Percentiles rank a stretch among this genome's conserved stretches.
These are phyloP conservation scores for Pachysandra terminalis DNA, from an alignment of 164 flowering plant genomes.

Conservation along the genomic window DNA sequence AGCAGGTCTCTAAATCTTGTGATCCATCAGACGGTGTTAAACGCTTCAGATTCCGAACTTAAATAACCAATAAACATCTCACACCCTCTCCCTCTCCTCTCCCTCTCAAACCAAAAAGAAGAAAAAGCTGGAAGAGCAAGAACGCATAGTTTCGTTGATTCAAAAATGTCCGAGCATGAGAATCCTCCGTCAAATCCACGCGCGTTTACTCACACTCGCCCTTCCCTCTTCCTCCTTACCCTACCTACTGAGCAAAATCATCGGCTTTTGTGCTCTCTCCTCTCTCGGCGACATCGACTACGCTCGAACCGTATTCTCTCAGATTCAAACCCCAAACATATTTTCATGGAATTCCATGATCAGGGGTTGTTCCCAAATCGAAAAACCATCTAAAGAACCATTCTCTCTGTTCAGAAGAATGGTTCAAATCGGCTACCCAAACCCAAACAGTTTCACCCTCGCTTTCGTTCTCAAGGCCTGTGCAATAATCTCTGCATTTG, in stretches of 20 bases:
- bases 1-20: too few species aligned
- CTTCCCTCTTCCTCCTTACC: slow-evolving; percentile 24
- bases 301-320: slow-evolving; percentile 31
- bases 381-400: slow-evolving; percentile 37
- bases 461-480: slow-evolving; percentile 54
- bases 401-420: slow-evolving; percentile 30
- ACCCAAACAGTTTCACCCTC: slow-evolving; percentile 44
- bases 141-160: slow-evolving; percentile 26
- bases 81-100: too few species aligned
- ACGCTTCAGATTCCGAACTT: too few species aligned
- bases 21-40: too few species aligned
- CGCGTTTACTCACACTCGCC: slow-evolving; percentile 26
- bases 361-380: slow-evolving; percentile 28
- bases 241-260: slow-evolving; percentile 31
- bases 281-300: slow-evolving; percentile 27
- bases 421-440: slow-evolving; percentile 25
- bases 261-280: slow-evolving; percentile 35
- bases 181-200: slow-evolving; percentile 43
- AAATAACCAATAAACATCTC: too few species aligned
- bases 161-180: slow-evolving; percentile 48
- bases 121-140: slow-evolving; percentile 20
- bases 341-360: slow-evolving; percentile 43
- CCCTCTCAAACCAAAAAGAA: background rate
- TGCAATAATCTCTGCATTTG: slow-evolving; percentile 24
- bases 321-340: slow-evolving; percentile 27